These are phyloP conservation scores for Diophrys sp. DNA, from an alignment of 73 alveolate species.

Conservation along the genomic window DNA sequence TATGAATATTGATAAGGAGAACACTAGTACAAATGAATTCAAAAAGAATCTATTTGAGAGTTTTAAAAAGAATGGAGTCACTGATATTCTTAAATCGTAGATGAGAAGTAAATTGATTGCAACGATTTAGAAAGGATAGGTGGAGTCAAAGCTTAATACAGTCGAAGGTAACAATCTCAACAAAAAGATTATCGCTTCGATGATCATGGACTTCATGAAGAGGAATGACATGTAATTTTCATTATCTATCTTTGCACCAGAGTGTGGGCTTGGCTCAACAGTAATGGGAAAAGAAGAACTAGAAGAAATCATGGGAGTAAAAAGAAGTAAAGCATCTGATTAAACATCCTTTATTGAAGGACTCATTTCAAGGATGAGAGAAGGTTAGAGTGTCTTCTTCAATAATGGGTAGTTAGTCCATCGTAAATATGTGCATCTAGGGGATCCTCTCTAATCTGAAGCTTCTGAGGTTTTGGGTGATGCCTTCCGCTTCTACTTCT, in stretches of 20 bases:
- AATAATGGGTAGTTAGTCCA: no score
- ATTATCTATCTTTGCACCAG: constrained; percentile 65
- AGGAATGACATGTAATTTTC: constrained; percentile 54
- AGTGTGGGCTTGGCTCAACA: constrained; percentile 48
- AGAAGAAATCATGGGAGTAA: constrained; percentile 36
- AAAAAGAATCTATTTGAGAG: constrained; percentile 16
- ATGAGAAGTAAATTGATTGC: constrained; percentile 29
- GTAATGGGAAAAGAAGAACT: constrained; percentile 51
- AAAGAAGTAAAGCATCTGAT: constrained; percentile 15
- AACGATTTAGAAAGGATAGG: background rate
- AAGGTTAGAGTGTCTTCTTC: no score
- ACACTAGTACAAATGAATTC: background rate
- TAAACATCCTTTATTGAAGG: constrained; percentile 40
- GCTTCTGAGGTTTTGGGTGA: no score
- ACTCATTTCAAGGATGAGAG: constrained; percentile 34
- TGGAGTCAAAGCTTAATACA: constrained; percentile 19
- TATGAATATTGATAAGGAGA: background rate
- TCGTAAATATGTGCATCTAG: no score
- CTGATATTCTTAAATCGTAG: constrained; percentile 22
- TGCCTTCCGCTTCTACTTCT: no score
- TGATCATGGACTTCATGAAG: constrained; percentile 60
- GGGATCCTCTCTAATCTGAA: no score
- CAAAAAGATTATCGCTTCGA: constrained; percentile 36
- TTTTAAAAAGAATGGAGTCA: constrained; percentile 34
- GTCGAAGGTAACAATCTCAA: constrained; percentile 31